Base-by-base conservation (phyloP, 495 filamentous ascomycete species). In the Penicillium ochrochloron region DNA sequence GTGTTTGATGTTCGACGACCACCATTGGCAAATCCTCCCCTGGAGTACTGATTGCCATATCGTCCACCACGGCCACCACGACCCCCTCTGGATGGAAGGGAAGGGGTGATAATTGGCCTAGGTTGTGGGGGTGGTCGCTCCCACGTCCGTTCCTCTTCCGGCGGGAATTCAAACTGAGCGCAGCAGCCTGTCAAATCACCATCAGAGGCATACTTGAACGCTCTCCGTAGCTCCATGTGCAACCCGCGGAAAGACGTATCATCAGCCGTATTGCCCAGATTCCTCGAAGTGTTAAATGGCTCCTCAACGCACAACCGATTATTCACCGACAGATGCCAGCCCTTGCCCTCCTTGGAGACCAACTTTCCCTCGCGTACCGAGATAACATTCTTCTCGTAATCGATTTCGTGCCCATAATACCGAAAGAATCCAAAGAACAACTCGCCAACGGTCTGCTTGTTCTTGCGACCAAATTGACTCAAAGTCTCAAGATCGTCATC, bases 201-300 rank as follows among this genome's bases (percentile, higher is more conserved):
- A 42, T 92, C 83, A 5, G 90, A 83, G 21, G 96, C 83, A 51
- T 90, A 78, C 61, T 91, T 88, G 75, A 96, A 97, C 1, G 95
- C 96, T 68, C 91, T 85, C 67, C 96, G 87, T 48, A 99, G 76
- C 75, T 99, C 95, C 54, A 91, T 73, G 76, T 98, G 96, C 21
- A 99, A 84, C 3, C 95, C 95, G 55, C 90, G 84, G 71, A 96
- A 96, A 1, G 95, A 95, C 3, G 88, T 93, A 72, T 96, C 94
- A 70, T 99, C 95, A 10, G 95, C 95, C 23, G 95, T 97, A 69
- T 98, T 98, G 0, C 94, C 95, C 55, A 99, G 82, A 75, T 99
- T 99, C n/a, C 96, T 85, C n/a, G 78, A 81, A 31, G 84, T 90
- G 69, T 96, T 99, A 82, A 99, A 99, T 3, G 95, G 96, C 72